These are phyloP conservation scores for Aspergillus leporis DNA, from an alignment of 495 filamentous ascomycete genomes.

Conservation along the genomic window DNA sequence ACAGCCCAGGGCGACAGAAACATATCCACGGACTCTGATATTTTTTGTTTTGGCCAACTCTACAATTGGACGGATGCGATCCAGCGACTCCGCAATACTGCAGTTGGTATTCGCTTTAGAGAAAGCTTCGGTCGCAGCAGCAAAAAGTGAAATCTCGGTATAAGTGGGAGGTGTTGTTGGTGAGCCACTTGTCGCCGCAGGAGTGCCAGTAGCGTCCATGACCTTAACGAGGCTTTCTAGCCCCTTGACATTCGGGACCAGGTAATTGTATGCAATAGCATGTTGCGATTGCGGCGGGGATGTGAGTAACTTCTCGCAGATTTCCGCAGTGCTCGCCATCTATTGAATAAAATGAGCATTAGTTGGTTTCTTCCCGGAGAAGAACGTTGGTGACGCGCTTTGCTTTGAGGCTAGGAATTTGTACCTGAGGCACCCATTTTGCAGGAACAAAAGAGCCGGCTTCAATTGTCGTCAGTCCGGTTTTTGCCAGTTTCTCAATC, in stretches of 20 bases:
- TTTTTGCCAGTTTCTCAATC: conserved; percentile 76
- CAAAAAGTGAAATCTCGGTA: conserved; percentile 87
- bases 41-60: conserved; percentile 65
- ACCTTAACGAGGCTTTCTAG: conserved; percentile 57
- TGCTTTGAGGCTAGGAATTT: conserved; percentile 2
- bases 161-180: conserved; percentile 34
- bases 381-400: not conserved
- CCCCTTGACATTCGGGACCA: conserved; percentile 86
- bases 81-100: conserved; percentile 76
- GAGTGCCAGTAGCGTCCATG: conserved; percentile 40
- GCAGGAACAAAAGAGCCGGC: conserved; percentile 93
- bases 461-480: conserved; percentile 85
- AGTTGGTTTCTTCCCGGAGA: not conserved
- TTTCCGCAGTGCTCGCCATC: conserved; percentile 90
- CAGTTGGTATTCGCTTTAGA: conserved; percentile 92
- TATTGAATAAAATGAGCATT: conserved; percentile 29
- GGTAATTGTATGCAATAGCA: conserved; percentile 86
- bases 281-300: conserved; percentile 56
- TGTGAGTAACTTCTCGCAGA: conserved; percentile 71
- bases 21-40: conserved; percentile 85
- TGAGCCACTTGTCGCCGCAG: conserved; percentile 41
- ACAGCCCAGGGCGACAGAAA: conserved; percentile 91
- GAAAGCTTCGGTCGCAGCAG: conserved; percentile 89
- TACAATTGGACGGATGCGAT: conserved; percentile 75
- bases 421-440: conserved; percentile 97